Conservation (phyloP, 1,139 yeast genomes). For the Magnusiomyces tetraspermus region DNA sequence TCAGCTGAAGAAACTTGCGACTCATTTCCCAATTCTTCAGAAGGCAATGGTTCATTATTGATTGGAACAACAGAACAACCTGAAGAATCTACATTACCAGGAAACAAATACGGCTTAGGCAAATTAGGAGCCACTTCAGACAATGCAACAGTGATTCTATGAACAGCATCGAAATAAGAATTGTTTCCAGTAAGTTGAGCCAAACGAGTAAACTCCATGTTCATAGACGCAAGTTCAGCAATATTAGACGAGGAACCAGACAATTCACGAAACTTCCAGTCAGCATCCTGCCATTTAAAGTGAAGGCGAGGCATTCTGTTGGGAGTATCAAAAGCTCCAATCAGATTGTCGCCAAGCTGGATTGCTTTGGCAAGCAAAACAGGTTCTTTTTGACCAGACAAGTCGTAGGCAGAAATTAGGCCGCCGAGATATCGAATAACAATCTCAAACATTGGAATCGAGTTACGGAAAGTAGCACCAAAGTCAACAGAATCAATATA, state of each 20-base stretch:
- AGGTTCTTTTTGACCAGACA: conserved; percentile 42
- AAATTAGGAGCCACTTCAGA: conserved; percentile 30
- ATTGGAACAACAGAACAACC: conserved; percentile 35
- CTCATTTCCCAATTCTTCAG: background rate
- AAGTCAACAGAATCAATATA: conserved; percentile 49
- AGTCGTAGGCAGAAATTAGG: conserved; percentile 56
- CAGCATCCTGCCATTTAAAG: conserved; percentile 45
- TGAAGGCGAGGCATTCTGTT: conserved; percentile 59
- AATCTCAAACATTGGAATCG: conserved; percentile 63
- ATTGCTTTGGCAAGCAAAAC: conserved; percentile 48
- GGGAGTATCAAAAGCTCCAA: conserved; percentile 64
- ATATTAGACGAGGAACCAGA: conserved; percentile 38
- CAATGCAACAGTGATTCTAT: conserved; percentile 37
- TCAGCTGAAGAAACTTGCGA: background rate
- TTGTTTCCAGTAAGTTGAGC: conserved; percentile 57
- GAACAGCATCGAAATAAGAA: conserved; percentile 40
- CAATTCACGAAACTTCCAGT: conserved; percentile 24
- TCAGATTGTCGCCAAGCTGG: conserved; percentile 54
- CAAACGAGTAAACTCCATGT: conserved; percentile 60
- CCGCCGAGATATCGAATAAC: conserved; percentile 68
- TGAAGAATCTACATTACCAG: conserved; percentile 40
- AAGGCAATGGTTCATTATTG: background rate
- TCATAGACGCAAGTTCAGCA: conserved; percentile 61
- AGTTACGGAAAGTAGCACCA: conserved; percentile 33
- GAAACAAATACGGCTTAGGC: conserved; percentile 36